A percentile compares a stretch with the other conserved stretches of the same genome.
These are phyloP conservation scores for Penicillium sp. DNA, from an alignment of 2,329 filamentous ascomycete genomes.

Conservation along the genomic window DNA sequence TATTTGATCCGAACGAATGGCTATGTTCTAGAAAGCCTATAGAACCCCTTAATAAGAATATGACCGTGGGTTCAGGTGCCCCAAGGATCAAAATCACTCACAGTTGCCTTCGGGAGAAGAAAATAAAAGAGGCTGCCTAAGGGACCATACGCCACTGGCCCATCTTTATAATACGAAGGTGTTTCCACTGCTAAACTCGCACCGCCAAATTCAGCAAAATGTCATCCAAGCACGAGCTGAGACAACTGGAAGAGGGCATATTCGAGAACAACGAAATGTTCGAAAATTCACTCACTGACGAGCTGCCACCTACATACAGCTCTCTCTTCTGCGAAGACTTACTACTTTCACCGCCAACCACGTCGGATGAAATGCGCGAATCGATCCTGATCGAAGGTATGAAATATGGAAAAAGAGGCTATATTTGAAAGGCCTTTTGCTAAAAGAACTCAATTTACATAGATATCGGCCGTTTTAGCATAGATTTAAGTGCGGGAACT, in stretches of 20 bases:
- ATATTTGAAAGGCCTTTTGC: background rate
- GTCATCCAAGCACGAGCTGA: background rate
- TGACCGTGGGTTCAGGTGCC: background rate
- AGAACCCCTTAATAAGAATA: background rate
- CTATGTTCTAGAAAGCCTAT: background rate
- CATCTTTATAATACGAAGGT: background rate
- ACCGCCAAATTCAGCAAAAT: background rate
- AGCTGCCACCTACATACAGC: background rate
- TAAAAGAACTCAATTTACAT: background rate
- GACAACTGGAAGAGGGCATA: background rate
- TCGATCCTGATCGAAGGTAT: background rate
- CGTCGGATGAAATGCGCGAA: background rate
- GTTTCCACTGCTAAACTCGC: background rate
- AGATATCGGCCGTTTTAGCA: conserved; percentile 4
- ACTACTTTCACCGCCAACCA: background rate
- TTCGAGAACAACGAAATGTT: background rate
- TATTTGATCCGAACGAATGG: background rate
- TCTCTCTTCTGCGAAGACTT: background rate
- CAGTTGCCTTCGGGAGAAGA: background rate
- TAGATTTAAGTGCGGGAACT: conserved; percentile 3
- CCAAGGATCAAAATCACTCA: background rate
- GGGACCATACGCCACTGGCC: background rate
- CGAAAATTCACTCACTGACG: background rate
- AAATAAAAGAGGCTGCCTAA: background rate
- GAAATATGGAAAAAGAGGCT: background rate